These are phyloP conservation scores for Eucalyptus polybractea DNA, from an alignment of 345 rosid genomes.

Conservation along the genomic window DNA sequence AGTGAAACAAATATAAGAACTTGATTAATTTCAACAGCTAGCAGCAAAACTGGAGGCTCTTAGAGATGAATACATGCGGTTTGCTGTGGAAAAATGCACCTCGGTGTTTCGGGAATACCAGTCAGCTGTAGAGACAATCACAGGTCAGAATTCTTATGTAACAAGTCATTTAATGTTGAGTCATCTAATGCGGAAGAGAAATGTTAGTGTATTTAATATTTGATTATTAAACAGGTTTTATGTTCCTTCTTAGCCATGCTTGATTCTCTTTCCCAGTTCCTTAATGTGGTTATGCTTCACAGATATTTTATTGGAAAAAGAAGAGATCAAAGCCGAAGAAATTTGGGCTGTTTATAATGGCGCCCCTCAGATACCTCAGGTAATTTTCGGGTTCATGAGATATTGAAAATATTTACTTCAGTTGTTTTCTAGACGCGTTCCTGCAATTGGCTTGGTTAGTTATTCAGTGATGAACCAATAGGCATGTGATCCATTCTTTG, in stretches of 20 bases:
- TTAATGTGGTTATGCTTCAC: not conserved
- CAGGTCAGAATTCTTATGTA: conserved; percentile 30
- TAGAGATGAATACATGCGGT: conserved; percentile 84
- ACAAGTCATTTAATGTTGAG: not conserved
- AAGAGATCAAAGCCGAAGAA: conserved; percentile 67
- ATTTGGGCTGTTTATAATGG: conserved; percentile 72
- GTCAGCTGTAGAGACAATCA: conserved; percentile 85
- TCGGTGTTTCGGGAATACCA: conserved; percentile 71
- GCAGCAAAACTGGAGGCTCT: conserved; percentile 88
- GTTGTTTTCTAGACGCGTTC: not conserved
- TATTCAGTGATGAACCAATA: not conserved
- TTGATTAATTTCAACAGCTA: conserved; percentile 35
- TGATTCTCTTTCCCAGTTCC: not conserved
- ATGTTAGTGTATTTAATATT: not conserved
- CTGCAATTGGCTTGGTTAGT: not conserved
- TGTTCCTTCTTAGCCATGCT: not conserved
- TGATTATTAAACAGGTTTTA: not conserved
- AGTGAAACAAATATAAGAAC: not conserved
- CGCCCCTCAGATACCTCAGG: conserved; percentile 75
- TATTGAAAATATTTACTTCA: not conserved
- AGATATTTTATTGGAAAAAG: conserved; percentile 76
- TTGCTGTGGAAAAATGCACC: conserved; percentile 68
- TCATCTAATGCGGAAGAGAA: not conserved
- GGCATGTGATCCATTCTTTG: not conserved
- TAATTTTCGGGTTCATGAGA: not conserved